These are phyloP conservation scores for Besnoitia besnoiti DNA, from an alignment of 169 alveolate species.

Conservation along the genomic window DNA sequence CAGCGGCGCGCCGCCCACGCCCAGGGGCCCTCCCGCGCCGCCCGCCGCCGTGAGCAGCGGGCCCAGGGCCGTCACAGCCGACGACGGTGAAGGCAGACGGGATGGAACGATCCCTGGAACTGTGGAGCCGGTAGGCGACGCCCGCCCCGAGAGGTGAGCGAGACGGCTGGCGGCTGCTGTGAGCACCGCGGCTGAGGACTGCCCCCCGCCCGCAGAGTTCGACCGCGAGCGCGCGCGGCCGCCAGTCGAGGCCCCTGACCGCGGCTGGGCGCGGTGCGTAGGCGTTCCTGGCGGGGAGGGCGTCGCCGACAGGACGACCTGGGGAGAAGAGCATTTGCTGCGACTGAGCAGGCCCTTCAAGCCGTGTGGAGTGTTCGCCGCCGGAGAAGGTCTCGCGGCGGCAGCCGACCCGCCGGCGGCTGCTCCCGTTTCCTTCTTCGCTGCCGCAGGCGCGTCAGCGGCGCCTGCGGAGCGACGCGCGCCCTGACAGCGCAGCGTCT, in stretches of 20 bases:
- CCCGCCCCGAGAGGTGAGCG: background rate
- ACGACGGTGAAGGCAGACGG: background rate
- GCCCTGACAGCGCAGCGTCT: background rate
- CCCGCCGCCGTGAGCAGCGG: background rate
- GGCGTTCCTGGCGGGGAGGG: background rate
- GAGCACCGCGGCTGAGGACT: background rate
- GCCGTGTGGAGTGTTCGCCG: background rate
- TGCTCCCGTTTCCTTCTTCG: too few relatives aligned
- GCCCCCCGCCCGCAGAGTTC: background rate
- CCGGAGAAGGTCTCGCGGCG: background rate
- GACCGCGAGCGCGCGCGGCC: background rate
- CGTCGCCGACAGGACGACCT: background rate
- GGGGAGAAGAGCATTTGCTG: background rate
- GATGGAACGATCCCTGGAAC: background rate
- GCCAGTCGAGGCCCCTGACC: background rate
- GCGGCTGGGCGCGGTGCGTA: background rate
- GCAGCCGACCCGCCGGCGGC: background rate
- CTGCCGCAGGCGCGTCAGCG: background rate
- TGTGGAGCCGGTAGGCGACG: background rate
- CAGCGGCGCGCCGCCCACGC: background rate
- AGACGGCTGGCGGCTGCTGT: background rate
- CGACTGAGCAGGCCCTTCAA: background rate
- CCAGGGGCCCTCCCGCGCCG: background rate
- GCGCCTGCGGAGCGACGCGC: background rate
- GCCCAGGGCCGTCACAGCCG: background rate